Evolutionary conservation across 2,329 filamentous ascomycete species (phyloP).

Genomic region (Pseudogymnoascus sp.): DNA sequence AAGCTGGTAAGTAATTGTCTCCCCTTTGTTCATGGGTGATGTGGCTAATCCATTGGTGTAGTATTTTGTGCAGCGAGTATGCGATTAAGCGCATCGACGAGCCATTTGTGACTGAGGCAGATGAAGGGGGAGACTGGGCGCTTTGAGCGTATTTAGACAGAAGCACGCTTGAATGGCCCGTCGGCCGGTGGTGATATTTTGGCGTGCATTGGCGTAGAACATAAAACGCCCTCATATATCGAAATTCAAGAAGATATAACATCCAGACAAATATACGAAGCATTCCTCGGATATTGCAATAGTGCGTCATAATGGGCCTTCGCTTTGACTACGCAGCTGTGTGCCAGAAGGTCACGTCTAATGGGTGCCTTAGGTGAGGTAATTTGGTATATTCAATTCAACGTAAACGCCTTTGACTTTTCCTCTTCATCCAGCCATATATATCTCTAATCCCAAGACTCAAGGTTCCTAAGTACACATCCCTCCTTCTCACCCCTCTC

Average conservation of each 20-base stretch:
- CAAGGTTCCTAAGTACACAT: conserved; percentile 54
- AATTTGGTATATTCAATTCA: conserved; percentile 9
- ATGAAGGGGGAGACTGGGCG: conserved; percentile 75
- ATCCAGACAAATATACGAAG: not conserved
- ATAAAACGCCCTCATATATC: not conserved
- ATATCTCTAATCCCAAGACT: conserved; percentile 23
- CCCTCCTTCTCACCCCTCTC: conserved; percentile 46
- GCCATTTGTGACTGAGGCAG: conserved; percentile 70
- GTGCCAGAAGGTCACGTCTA: not conserved
- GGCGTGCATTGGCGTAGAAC: not conserved
- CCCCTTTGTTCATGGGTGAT: conserved; percentile 8
- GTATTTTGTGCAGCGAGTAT: conserved; percentile 88
- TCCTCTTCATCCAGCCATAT: not conserved
- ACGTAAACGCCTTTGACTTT: conserved; percentile 6
- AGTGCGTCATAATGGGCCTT: not conserved
- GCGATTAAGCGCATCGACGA: conserved; percentile 92
- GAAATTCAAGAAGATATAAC: not conserved
- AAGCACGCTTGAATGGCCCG: not conserved
- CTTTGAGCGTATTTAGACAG: conserved; percentile 34
- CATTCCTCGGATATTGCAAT: not conserved
- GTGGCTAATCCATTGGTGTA: conserved; percentile 32
- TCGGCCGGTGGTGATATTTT: not conserved
- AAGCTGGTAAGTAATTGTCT: conserved; percentile 60
- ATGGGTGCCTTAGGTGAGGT: not conserved
- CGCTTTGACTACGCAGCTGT: not conserved